phyloP scores from a whole-genome alignment of 495 filamentous ascomycete genomes.

The Penicillium cataractarum region DNA sequence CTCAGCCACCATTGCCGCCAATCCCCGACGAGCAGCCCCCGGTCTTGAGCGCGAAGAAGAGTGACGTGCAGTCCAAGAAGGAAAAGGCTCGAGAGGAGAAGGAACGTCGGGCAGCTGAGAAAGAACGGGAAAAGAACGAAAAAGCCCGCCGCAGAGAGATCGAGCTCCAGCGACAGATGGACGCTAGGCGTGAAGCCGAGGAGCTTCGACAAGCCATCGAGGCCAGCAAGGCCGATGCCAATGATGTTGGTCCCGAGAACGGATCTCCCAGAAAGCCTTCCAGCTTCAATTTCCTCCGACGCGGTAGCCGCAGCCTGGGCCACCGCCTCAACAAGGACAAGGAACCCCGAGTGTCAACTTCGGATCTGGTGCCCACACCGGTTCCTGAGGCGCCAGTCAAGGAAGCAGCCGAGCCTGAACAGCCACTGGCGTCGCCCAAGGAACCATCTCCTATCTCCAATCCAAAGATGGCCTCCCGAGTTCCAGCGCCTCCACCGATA shows the following conservation, averaged over 20 bases:
- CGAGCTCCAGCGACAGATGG: constrained; percentile 53
- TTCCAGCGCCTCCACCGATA: constrained; percentile 10
- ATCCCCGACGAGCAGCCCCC: constrained; percentile 38
- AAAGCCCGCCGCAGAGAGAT: constrained; percentile 68
- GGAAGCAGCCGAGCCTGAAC: constrained; percentile 10
- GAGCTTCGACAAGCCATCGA: constrained; percentile 62
- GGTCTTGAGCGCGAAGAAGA: constrained; percentile 46
- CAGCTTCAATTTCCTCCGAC: constrained; percentile 55
- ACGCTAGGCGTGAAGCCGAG: constrained; percentile 56
- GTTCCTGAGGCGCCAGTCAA: constrained; percentile 24
- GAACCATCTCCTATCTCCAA: constrained; percentile 17
- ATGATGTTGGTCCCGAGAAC: constrained; percentile 38
- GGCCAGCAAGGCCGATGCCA: constrained; percentile 51
- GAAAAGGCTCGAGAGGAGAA: constrained; percentile 62
- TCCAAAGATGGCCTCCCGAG: constrained; percentile 21
- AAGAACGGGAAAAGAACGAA: constrained; percentile 65
- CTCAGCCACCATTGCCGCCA: constrained; percentile 40
- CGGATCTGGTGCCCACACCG: constrained; percentile 29
- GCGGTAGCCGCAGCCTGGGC: constrained; percentile 64
- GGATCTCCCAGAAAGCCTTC: constrained; percentile 43
- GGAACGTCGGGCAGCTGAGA: constrained; percentile 67
- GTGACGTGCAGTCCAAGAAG: constrained; percentile 49
- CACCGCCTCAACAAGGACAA: constrained; percentile 45
- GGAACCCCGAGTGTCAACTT: constrained; percentile 38
- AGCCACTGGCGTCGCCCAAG: constrained; percentile 19